A percentile compares a stretch with the other conserved stretches of the same genome.
Evolutionary conservation across 2,329 filamentous ascomycete species (phyloP).

Genomic region (Fusarium sterilihyphosum): DNA sequence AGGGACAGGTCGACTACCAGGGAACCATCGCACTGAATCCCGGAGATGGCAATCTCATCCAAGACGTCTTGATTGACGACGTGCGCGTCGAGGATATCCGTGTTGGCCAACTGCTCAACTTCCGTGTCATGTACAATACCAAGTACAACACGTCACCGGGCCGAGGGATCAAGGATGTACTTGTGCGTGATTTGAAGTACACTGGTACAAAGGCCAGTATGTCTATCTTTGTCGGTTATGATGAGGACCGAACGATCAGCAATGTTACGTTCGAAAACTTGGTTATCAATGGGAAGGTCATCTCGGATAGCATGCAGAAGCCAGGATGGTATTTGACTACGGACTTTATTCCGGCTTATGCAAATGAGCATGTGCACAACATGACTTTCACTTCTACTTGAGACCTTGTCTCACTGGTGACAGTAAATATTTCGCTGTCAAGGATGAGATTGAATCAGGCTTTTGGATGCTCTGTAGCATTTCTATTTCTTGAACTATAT

Average conservation of each 20-base stretch:
- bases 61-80: not conserved
- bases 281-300: not conserved
- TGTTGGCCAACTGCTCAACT: not conserved
- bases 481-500: too few species aligned
- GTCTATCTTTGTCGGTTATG: not conserved
- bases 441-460: not conserved
- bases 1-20: not conserved
- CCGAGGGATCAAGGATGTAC: not conserved
- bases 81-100: not conserved
- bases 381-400: not conserved
- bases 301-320: not conserved
- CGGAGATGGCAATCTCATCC: not conserved
- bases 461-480: too few species aligned
- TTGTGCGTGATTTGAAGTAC: not conserved
- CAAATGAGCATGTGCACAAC: not conserved
- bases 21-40: not conserved
- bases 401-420: accelerated
- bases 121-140: not conserved
- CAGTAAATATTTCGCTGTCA: not conserved
- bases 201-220: not conserved
- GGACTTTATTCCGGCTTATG: not conserved
- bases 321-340: not conserved
- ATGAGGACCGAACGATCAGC: not conserved
- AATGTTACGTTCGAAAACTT: not conserved
- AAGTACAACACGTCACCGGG: not conserved